Percentiles rank a stretch among this genome's conserved stretches.
These are phyloP conservation scores for Takakia lepidozioides DNA, from an alignment of 225 moss, liverwort and hornwort species.

Conservation along the genomic window DNA sequence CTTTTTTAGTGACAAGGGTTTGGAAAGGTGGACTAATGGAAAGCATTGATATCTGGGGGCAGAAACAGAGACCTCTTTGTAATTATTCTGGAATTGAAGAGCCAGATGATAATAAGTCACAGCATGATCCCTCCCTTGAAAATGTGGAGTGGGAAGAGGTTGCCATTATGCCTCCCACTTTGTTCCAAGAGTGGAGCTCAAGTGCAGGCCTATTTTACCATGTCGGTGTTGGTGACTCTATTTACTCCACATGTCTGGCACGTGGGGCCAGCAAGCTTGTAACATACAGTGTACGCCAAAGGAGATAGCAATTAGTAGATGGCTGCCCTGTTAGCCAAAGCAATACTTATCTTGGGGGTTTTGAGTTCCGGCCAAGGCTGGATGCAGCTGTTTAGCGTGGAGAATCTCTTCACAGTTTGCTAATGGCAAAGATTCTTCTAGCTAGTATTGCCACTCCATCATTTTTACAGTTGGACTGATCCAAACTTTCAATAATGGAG, in stretches of 20 bases:
- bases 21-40: constrained; percentile 57
- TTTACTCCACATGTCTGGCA: constrained; percentile 52
- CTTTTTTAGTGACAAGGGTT: constrained; percentile 44
- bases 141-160: constrained; percentile 54
- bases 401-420: no score
- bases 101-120: no score
- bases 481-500: no score
- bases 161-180: constrained; percentile 35
- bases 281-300: constrained; percentile 29
- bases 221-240: constrained; percentile 50
- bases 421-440: no score
- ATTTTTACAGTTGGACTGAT: no score
- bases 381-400: constrained; percentile 30
- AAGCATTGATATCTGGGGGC: constrained; percentile 58
- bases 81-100: no score
- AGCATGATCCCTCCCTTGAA: constrained; percentile 11
- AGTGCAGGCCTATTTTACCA: constrained; percentile 43
- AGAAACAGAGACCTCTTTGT: constrained; percentile 10
- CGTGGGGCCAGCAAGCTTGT: constrained; percentile 48
- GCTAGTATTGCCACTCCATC: no score
- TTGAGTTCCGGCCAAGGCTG: constrained; percentile 49
- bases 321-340: constrained; percentile 50
- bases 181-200: constrained; percentile 49
- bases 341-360: constrained; percentile 51
- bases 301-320: constrained; percentile 48